phyloP scores from a whole-genome alignment of 768 basidiomycete genomes.

The Auricularia auricula-judae region DNA sequence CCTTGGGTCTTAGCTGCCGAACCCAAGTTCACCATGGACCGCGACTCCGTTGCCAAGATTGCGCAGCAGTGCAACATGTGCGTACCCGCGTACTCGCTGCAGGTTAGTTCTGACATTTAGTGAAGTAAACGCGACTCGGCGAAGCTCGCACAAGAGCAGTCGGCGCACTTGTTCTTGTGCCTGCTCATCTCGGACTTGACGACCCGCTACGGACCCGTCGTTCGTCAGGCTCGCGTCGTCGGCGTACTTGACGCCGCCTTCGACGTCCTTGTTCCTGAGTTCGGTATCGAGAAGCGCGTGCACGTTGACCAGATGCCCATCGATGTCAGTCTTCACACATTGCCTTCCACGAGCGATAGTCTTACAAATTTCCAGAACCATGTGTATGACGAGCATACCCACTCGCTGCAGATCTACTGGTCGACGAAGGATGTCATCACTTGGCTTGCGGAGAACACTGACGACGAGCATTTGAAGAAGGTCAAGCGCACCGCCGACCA shows the following conservation, averaged over 20 bases:
- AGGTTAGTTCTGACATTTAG: background rate
- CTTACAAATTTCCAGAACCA: conserved; percentile 55
- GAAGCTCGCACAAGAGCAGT: conserved; percentile 88
- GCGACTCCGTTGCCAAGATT: conserved; percentile 93
- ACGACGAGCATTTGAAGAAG: conserved; percentile 92
- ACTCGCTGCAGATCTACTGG: conserved; percentile 94
- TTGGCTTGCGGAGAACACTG: conserved; percentile 91
- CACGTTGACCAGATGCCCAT: conserved; percentile 99
- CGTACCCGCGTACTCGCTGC: conserved; percentile 14
- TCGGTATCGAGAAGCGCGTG: conserved; percentile 97
- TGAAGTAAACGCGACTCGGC: conserved; percentile 84
- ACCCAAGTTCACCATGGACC: conserved; percentile 91
- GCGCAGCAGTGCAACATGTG: conserved; percentile 98
- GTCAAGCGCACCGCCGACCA: conserved; percentile 90
- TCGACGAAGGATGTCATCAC: conserved; percentile 86
- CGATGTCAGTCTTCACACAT: conserved; percentile 47
- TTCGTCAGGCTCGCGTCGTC: conserved; percentile 90
- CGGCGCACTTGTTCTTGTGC: conserved; percentile 89
- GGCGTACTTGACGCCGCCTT: conserved; percentile 97
- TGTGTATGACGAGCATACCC: conserved; percentile 90
- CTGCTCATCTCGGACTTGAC: conserved; percentile 91
- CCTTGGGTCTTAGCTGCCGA: conserved; percentile 26
- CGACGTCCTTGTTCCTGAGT: conserved; percentile 92
- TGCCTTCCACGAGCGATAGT: background rate
- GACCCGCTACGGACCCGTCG: conserved; percentile 86